Evolutionary conservation across 108 stramenopile species (phyloP).

Genomic region (Ochromonas danica): DNA sequence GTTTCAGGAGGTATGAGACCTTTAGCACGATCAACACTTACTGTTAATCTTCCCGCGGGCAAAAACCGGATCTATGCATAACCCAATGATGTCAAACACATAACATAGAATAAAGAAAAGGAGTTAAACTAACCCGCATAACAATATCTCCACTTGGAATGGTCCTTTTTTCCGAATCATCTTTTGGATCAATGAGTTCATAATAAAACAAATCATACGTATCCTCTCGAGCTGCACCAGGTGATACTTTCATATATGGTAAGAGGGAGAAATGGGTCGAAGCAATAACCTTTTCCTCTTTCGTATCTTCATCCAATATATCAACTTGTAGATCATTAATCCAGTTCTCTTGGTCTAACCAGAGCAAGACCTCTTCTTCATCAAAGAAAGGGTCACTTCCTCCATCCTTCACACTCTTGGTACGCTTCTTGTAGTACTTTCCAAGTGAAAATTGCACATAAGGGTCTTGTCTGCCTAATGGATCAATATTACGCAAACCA

Average conservation of each 20-base stretch:
- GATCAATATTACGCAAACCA: slow-evolving; percentile 49
- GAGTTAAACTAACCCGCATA: neutral
- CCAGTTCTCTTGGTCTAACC: slow-evolving; percentile 59
- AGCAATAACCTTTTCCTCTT: slow-evolving; percentile 54
- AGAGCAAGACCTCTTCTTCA: slow-evolving; percentile 58
- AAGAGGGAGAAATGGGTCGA: slow-evolving; percentile 41
- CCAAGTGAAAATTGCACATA: slow-evolving; percentile 56
- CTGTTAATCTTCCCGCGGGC: neutral
- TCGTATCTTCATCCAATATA: slow-evolving; percentile 56
- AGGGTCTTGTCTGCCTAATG: slow-evolving; percentile 54
- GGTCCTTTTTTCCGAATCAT: slow-evolving; percentile 34
- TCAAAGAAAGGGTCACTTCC: slow-evolving; percentile 56
- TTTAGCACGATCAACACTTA: slow-evolving; percentile 1
- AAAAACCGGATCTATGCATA: slow-evolving; percentile 8
- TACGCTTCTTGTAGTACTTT: slow-evolving; percentile 49
- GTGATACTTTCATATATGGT: slow-evolving; percentile 50
- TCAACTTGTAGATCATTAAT: slow-evolving; percentile 39
- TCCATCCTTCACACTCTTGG: slow-evolving; percentile 49
- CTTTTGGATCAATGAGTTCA: slow-evolving; percentile 22
- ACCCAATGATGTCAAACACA: neutral
- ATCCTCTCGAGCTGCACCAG: slow-evolving; percentile 41
- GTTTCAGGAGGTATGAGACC: neutral
- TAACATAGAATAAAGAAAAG: neutral
- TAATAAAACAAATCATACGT: slow-evolving; percentile 41
- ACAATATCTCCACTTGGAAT: slow-evolving; percentile 6